phyloP scores from a whole-genome alignment of 345 rosid genomes.

The Excoecaria cochinchinensis region DNA sequence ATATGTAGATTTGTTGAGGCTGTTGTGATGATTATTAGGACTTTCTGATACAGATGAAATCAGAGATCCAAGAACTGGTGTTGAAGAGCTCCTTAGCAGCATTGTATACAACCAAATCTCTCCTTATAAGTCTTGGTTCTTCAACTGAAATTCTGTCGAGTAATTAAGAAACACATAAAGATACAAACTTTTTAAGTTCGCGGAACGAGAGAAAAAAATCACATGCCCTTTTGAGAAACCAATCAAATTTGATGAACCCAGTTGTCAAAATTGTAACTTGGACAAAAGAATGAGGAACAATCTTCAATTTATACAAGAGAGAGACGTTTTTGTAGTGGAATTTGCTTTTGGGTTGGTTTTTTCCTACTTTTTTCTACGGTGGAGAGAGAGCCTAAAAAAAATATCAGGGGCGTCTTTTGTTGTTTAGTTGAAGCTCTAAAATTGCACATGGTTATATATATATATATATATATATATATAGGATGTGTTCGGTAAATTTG shows the following conservation, averaged over 20 bases:
- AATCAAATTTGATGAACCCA: background rate
- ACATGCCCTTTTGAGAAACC: background rate
- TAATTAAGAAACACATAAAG: background rate
- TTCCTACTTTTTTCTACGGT: background rate
- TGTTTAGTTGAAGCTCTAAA: background rate
- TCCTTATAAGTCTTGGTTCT: too few species aligned
- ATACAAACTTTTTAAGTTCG: background rate
- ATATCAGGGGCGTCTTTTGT: background rate
- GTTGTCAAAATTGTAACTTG: background rate
- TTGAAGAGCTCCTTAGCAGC: constrained; percentile 66
- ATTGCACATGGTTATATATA: background rate
- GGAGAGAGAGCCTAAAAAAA: background rate
- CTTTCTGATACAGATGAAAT: constrained; percentile 41
- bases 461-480: too few species aligned
- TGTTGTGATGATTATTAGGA: constrained; percentile 24
- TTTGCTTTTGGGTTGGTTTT: background rate
- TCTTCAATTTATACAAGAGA: background rate
- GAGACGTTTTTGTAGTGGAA: background rate
- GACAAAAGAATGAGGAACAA: background rate
- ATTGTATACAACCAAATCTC: constrained; percentile 9
- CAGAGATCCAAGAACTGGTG: constrained; percentile 65
- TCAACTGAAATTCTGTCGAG: background rate
- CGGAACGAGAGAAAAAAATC: background rate
- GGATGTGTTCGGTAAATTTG: too few species aligned
- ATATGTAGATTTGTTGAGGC: constrained; percentile 23